These are phyloP conservation scores for Ophiostoma ips DNA, from an alignment of 2,329 filamentous ascomycete genomes.

Conservation along the genomic window DNA sequence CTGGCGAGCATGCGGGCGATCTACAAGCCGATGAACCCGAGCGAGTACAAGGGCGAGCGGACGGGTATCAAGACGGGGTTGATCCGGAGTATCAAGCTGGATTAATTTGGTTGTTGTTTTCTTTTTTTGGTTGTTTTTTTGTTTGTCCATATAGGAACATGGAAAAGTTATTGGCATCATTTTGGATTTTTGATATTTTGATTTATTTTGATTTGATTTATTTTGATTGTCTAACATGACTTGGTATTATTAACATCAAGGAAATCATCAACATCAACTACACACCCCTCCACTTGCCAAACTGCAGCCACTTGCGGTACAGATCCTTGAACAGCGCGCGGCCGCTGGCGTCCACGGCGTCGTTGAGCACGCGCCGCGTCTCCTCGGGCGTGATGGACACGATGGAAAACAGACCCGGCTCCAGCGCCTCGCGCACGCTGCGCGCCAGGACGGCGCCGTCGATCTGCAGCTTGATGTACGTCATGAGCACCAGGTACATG, in stretches of 20 bases:
- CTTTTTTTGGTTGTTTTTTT: neutral
- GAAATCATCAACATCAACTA: no score
- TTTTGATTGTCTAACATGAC: neutral
- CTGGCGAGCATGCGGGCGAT: slow-evolving; percentile 70
- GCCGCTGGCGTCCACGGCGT: slow-evolving; percentile 44
- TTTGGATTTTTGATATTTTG: neutral
- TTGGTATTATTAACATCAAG: neutral
- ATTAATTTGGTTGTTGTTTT: neutral
- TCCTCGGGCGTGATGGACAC: slow-evolving; percentile 44
- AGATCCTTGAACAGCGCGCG: slow-evolving; percentile 44
- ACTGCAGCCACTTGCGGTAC: slow-evolving; percentile 45
- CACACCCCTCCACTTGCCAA: slow-evolving; percentile 50
- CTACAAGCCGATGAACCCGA: slow-evolving; percentile 72
- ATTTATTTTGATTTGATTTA: neutral
- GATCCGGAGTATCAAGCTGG: slow-evolving; percentile 88
- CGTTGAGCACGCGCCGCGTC: slow-evolving; percentile 41
- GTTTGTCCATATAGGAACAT: neutral
- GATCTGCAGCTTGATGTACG: slow-evolving; percentile 47
- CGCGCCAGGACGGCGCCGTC: slow-evolving; percentile 33
- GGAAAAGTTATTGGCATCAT: neutral
- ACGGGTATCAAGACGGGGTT: slow-evolving; percentile 91
- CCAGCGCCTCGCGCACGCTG: slow-evolving; percentile 38
- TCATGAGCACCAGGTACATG: slow-evolving; percentile 46
- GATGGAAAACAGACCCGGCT: slow-evolving; percentile 43
- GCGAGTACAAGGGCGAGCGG: slow-evolving; percentile 80